Percentiles rank a stretch among this genome's conserved stretches.
Conservation (phyloP, 768 basidiomycete species). For the Leucosporidium creatinivorum region DNA sequence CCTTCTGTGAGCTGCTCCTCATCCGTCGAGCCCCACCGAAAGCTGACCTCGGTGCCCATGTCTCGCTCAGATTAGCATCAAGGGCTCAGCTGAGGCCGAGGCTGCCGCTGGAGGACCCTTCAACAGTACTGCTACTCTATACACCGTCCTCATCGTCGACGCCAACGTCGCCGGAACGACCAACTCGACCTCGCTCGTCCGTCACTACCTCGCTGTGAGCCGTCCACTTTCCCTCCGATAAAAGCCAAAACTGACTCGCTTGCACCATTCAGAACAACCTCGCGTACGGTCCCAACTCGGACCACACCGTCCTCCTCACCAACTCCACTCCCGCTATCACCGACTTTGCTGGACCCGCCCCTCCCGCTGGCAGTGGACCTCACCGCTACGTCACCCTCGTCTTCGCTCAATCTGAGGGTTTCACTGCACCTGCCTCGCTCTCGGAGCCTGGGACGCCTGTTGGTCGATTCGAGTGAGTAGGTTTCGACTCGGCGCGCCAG, state of each 20-base stretch:
- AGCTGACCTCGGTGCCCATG: no score
- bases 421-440: not conserved
- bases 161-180: not conserved
- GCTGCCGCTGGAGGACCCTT: not conserved
- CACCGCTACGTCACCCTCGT: not conserved
- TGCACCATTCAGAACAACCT: not conserved
- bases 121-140: not conserved
- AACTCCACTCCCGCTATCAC: not conserved
- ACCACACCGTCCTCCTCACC: not conserved
- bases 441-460: not conserved
- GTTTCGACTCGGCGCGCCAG: no score
- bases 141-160: slow-evolving; percentile 2
- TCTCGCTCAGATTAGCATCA: not conserved
- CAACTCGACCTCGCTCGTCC: not conserved
- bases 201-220: not conserved
- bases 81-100: not conserved
- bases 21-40: no score
- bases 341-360: not conserved
- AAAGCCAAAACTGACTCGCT: not conserved
- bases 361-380: not conserved
- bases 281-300: not conserved
- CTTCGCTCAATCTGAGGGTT: not conserved
- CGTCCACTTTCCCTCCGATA: no score
- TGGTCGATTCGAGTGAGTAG: not conserved
- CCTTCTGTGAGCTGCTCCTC: not conserved